Base-by-base conservation (phyloP, 2,329 filamentous ascomycete species). In the Curvularia sp. region DNA sequence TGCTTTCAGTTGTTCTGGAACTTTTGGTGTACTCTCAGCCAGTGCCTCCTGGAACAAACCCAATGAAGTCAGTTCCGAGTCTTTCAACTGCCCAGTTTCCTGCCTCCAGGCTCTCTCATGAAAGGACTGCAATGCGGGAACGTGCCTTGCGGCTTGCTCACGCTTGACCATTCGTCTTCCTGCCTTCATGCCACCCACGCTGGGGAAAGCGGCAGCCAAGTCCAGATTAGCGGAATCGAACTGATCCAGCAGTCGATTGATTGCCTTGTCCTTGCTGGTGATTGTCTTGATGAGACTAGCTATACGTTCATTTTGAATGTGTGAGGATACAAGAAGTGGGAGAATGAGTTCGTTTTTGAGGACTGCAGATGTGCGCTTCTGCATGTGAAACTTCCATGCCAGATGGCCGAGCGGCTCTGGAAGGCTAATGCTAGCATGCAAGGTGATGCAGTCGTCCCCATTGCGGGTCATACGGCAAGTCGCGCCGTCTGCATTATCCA, bases 371-470 rank as follows among this genome's bases (percentile, higher is more conserved):
- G 77, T 63, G 30, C 78, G 74, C 48, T 74, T 81, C 7, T 65
- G 73, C 18, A 94, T 77, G 47, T 82, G 76, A 55, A 93, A 80
- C 0, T 82, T 83, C 91, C 91, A 94, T 59, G 79, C 79, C 34
- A 94, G 78, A 5, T 86, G 82, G 47, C 82, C 79, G 28, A 93
- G 79, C 1, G 86, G 86, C n/a, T 80, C 75, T 1, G 89, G 87
- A 12, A 94, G 80, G 8, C 82, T 77, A 55, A 86, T 86, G 3
- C 80, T 86, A 27, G 89, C 78, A 39, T 82, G 80, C 36, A 92
- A 73, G 8, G 71, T 77, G 19, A 87, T 67, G 23, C 71, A 73
- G 46, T 80, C 70, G 38, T 67, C 57, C 3, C 68, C 59, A 49
- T 66, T 63, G 25, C 63, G 72, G 47, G 77, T 76, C n/a, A 69